These are phyloP conservation scores for Parastagonospora nodorum DNA, from an alignment of 2,329 filamentous ascomycete genomes.

Conservation along the genomic window DNA sequence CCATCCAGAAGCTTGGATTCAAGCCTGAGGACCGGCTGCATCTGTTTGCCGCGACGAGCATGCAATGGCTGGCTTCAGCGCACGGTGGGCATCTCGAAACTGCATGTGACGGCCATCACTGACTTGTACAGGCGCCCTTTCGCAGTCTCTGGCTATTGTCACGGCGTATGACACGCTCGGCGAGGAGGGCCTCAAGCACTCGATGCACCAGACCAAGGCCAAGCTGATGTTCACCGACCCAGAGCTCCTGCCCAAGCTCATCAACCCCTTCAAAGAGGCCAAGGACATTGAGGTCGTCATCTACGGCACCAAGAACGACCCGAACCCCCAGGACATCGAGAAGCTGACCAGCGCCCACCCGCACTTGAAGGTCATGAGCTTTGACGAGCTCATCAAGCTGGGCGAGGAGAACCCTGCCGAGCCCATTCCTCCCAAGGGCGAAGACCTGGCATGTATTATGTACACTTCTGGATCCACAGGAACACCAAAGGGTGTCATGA, in stretches of 20 bases:
- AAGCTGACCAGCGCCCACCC: conserved; percentile 59
- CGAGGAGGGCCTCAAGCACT: conserved; percentile 81
- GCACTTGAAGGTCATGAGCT: conserved; percentile 44
- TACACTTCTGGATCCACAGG: conserved; percentile 90
- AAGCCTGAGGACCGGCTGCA: conserved; percentile 71
- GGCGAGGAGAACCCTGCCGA: conserved; percentile 71
- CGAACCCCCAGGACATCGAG: conserved; percentile 59
- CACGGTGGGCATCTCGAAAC: conserved; percentile 59
- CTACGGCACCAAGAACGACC: conserved; percentile 61
- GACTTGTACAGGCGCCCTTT: conserved; percentile 60
- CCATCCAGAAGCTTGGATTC: conserved; percentile 75
- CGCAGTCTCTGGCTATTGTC: conserved; percentile 88
- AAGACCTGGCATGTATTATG: conserved; percentile 81
- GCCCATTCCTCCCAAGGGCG: conserved; percentile 71
- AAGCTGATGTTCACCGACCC: conserved; percentile 88
- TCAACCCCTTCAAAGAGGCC: conserved; percentile 60
- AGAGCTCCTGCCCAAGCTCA: conserved; percentile 64
- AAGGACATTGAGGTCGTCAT: conserved; percentile 63
- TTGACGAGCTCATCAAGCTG: conserved; percentile 32
- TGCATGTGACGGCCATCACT: conserved; percentile 12
- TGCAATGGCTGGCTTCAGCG: conserved; percentile 82
- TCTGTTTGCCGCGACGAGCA: conserved; percentile 79
- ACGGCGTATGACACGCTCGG: conserved; percentile 95
- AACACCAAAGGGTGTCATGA: conserved; percentile 83
- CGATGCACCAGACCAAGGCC: conserved; percentile 78